Percentiles rank a stretch among this genome's conserved stretches.
Conservation (phyloP, 2,329 filamentous ascomycete species). For the Botrytis porri region DNA sequence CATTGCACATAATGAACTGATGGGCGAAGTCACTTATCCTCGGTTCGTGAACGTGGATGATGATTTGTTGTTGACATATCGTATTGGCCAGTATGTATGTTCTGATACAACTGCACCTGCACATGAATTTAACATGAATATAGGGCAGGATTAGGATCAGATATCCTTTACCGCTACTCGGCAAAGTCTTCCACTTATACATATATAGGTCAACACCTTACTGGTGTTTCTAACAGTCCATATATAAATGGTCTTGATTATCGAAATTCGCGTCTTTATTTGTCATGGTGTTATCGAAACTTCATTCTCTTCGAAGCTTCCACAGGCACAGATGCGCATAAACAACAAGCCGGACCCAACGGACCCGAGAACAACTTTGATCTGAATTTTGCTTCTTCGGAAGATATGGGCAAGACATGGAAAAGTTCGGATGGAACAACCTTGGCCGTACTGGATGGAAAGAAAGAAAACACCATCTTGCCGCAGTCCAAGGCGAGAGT, state of each 20-base stretch:
- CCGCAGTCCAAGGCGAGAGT: constrained; percentile 25
- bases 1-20: constrained; percentile 21
- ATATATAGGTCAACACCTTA: constrained; percentile 30
- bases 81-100: constrained; percentile 31
- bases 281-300: constrained; percentile 35
- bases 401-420: constrained; percentile 30
- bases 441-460: constrained; percentile 22
- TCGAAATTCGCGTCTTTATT: constrained; percentile 25
- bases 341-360: constrained; percentile 34
- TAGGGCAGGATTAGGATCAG: constrained; percentile 33
- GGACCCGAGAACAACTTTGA: constrained; percentile 34
- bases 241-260: constrained; percentile 34
- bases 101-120: neutral
- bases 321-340: constrained; percentile 27
- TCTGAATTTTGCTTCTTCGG: constrained; percentile 32
- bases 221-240: constrained; percentile 30
- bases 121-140: neutral
- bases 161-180: constrained; percentile 30
- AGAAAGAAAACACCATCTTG: constrained; percentile 22
- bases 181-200: constrained; percentile 26
- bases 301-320: constrained; percentile 24
- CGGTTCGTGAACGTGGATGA: constrained; percentile 31
- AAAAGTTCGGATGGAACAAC: constrained; percentile 25
- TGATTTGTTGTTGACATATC: constrained; percentile 31
- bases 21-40: constrained; percentile 33